Evolutionary conservation across 2,329 filamentous ascomycete species (phyloP).

Genomic region (Emergomyces orientalis): DNA sequence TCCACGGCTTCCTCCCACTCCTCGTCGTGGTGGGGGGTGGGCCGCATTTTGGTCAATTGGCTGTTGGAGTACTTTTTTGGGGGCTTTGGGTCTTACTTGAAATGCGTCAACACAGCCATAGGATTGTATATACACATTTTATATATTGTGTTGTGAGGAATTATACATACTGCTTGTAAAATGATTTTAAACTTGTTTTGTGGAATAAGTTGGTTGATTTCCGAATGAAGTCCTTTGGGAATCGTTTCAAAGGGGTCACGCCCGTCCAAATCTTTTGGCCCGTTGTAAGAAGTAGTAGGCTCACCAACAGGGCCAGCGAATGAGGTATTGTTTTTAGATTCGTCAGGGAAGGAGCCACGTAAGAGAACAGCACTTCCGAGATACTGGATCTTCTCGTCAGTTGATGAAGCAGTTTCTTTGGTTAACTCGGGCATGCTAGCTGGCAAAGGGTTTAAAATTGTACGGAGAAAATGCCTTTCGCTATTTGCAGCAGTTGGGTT

Average conservation of each 20-base stretch:
- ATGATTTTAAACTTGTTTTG: background rate
- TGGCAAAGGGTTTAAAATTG: background rate
- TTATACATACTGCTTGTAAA: background rate
- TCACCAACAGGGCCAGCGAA: background rate
- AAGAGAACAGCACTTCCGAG: background rate
- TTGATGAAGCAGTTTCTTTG: background rate
- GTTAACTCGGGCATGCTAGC: background rate
- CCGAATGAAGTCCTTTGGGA: background rate
- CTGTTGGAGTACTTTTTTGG: background rate
- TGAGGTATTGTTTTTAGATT: background rate
- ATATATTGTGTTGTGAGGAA: background rate
- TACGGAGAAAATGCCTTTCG: background rate
- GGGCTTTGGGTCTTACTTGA: background rate
- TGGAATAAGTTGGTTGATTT: background rate
- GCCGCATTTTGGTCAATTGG: background rate
- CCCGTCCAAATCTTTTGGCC: background rate
- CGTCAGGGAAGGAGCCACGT: background rate
- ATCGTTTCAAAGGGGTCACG: background rate
- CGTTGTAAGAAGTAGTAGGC: background rate
- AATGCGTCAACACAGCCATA: background rate
- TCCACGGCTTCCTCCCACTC: conserved; percentile 2
- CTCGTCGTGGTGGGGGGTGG: background rate
- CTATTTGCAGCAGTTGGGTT: background rate
- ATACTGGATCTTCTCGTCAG: background rate
- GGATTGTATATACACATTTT: background rate